Evolutionary conservation across 805 yeast genomes (phyloP), one percentile per base, ranked within the genome.

Genomic region (Sugiyamaella americana): DNA sequence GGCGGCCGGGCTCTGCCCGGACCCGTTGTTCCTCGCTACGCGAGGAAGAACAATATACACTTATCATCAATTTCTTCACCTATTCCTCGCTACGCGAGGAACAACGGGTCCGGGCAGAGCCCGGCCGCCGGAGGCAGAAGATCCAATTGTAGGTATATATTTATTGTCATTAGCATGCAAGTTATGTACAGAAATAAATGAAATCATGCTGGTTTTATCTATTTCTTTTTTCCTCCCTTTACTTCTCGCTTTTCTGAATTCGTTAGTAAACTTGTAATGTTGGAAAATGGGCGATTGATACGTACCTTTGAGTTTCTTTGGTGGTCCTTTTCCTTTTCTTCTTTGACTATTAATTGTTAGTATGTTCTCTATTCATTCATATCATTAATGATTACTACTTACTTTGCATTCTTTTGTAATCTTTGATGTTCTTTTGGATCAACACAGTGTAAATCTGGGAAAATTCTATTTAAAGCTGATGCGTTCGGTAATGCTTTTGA

Each of bases 271-370:
- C 16, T n/a, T 23, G 5, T 20, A 2, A 23, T 29, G 34, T 29
- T 29, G 11, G 11, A 11, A 29, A n/a, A 11, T 11, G 11, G 34
- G 11, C n/a, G 11, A 11, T 29, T 16, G 5, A 17, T 20, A 34
- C 47, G 40, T 48, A 41, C 52, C 52, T 46, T 54, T 52, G 24
- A 50, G 41, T 48, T 55, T 55, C 47, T 51, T 48, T 13, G 57
- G 57, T n/a, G 56, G 47, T 6, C 54, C 57, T 34, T 53, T 53
- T 26, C 58, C 57, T 43, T 53, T 55, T 26, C 54, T 46, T 32
- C 52, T 38, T 35, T 45, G 41, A 17, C 32, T 26, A 26, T 26
- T 8, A 26, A 26, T 26, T 26, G 32, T 26, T 26, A 26, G 32
- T 26, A 26, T 26, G 23, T 43, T 44, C 42, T 44, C 29, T 20